Evolutionary conservation across 495 filamentous ascomycete genomes (phyloP).

Genomic region (Cercophora samala): DNA sequence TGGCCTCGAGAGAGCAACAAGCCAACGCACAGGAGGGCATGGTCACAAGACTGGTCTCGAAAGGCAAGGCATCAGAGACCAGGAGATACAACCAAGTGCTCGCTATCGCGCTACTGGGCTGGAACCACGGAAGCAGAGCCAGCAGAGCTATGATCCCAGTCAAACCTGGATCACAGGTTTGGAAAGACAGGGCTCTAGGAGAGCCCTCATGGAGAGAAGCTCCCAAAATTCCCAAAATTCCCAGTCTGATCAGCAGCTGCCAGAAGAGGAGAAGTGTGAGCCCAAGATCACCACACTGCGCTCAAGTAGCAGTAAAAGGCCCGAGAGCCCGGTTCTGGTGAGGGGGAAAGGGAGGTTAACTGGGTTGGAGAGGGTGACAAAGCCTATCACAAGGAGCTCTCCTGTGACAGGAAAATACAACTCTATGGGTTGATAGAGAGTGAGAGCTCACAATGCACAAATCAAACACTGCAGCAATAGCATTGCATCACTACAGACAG

Average conservation of each 20-base stretch:
- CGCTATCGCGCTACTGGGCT: background rate
- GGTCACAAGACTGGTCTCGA: background rate
- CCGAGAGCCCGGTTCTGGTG: conserved; percentile 6
- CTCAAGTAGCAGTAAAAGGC: background rate
- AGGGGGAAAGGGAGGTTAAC: conserved; percentile 12
- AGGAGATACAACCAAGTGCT: background rate
- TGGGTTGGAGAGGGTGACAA: conserved; percentile 26
- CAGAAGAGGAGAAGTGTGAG: background rate
- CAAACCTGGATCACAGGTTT: background rate
- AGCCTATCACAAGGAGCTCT: conserved; percentile 17
- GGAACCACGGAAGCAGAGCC: background rate
- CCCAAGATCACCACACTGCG: background rate
- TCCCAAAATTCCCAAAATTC: background rate
- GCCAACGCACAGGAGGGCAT: background rate
- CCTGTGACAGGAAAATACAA: conserved; percentile 29
- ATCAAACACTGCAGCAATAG: background rate
- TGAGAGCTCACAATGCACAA: background rate
- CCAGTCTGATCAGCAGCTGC: background rate
- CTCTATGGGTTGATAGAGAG: conserved; percentile 27
- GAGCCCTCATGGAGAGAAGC: background rate
- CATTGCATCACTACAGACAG: background rate
- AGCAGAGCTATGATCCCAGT: background rate
- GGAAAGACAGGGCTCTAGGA: background rate
- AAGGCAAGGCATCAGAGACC: background rate
- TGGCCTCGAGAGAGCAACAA: background rate